phyloP scores from a whole-genome alignment of 116 monocot genomes.

The Thalassia testudinum region DNA sequence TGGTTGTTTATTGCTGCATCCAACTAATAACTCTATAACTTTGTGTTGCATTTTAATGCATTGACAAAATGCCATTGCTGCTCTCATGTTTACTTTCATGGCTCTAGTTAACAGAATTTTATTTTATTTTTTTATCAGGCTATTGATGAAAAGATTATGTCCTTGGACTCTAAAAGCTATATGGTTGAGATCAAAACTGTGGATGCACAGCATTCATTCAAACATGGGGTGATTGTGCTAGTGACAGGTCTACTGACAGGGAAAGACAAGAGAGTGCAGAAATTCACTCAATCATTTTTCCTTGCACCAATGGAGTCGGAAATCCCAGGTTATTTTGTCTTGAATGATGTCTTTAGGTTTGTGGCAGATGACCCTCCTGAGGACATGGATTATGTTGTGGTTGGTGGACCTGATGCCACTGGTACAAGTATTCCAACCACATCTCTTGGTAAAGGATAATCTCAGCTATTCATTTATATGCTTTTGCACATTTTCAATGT shows the following conservation, averaged over 20 bases:
- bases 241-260: slow-evolving; percentile 70
- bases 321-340: slow-evolving; percentile 64
- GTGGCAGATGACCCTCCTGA: slow-evolving; percentile 2
- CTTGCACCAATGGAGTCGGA: slow-evolving; percentile 93
- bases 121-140: slow-evolving; percentile 37
- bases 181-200: slow-evolving; percentile 64
- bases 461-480: no score
- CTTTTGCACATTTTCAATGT: no score
- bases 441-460: no score
- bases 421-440: background rate
- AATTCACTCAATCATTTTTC: slow-evolving; percentile 86
- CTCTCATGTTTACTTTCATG: no score
- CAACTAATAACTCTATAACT: no score
- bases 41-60: no score
- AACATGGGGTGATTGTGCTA: slow-evolving; percentile 72
- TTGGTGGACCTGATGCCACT: background rate
- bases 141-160: slow-evolving; percentile 69
- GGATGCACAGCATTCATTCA: slow-evolving; percentile 65
- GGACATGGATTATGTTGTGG: background rate
- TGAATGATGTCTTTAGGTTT: slow-evolving; percentile 84
- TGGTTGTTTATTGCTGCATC: no score
- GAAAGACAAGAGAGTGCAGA: slow-evolving; percentile 30
- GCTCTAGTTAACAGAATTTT: no score
- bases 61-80: no score
- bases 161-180: slow-evolving; percentile 39